Evolutionary conservation across 2,329 filamentous ascomycete species (phyloP).

Genomic region (Chaetoscypha palmicola): DNA sequence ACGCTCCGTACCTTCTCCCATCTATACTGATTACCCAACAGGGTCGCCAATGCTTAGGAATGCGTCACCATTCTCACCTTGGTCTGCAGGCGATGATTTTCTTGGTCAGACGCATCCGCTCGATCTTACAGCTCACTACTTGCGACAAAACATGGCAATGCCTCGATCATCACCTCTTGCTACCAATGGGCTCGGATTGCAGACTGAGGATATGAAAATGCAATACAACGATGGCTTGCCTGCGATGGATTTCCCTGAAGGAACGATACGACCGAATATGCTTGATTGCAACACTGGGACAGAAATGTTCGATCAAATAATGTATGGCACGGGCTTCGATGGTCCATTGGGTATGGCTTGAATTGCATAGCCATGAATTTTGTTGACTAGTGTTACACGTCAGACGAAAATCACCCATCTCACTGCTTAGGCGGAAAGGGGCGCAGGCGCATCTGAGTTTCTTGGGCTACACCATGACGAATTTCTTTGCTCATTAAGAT

Average conservation of each 20-base stretch:
- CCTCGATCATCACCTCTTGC: conserved; percentile 14
- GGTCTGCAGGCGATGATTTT: conserved; percentile 24
- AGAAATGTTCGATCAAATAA: conserved; percentile 14
- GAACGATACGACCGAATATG: conserved; percentile 21
- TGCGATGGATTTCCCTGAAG: conserved; percentile 15
- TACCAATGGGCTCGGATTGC: conserved; percentile 7
- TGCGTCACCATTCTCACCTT: conserved; percentile 21
- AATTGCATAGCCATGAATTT: too few relatives aligned
- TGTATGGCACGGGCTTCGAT: conserved; percentile 15
- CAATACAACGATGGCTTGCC: conserved; percentile 18
- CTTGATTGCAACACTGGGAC: conserved; percentile 16
- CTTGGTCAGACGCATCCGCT: conserved; percentile 18
- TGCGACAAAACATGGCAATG: conserved; percentile 14
- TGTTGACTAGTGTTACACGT: too few relatives aligned
- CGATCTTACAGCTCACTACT: conserved; percentile 21
- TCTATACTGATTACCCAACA: conserved; percentile 23
- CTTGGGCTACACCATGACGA: not conserved
- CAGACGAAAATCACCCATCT: not conserved
- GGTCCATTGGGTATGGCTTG: conserved; percentile 11
- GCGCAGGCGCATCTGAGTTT: not conserved
- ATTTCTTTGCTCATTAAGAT: not conserved
- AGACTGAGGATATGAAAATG: conserved; percentile 18
- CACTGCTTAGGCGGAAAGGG: not conserved
- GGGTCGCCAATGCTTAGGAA: conserved; percentile 24
- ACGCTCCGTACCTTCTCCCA: conserved; percentile 21